A percentile compares a stretch with the other conserved stretches of the same genome.
phyloP scores from a whole-genome alignment of 768 basidiomycete genomes.

The Termitomyces bulborhizus region DNA sequence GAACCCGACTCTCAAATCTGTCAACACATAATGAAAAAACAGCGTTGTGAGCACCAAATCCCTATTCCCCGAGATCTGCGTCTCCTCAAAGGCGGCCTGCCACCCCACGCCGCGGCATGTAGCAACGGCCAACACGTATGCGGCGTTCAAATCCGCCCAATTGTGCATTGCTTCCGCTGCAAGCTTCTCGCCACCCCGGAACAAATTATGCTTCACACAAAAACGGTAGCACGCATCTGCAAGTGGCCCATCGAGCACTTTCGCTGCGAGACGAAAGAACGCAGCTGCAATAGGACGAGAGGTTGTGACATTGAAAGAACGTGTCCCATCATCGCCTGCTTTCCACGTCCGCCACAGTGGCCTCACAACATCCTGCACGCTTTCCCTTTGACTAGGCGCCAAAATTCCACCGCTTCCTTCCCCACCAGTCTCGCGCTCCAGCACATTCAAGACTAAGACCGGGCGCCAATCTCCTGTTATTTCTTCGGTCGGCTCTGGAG shows the following conservation, averaged over 20 bases:
- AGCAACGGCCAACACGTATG: conserved; percentile 26
- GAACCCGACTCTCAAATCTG: conserved; percentile 24
- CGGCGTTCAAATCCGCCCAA: conserved; percentile 24
- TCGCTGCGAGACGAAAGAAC: conserved; percentile 40
- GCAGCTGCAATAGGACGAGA: conserved; percentile 32
- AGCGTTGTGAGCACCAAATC: conserved; percentile 20
- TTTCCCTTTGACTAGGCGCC: conserved; percentile 1
- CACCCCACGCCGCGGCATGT: conserved; percentile 21
- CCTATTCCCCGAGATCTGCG: conserved; percentile 19
- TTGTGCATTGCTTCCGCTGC: background rate
- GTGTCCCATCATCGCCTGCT: conserved; percentile 7
- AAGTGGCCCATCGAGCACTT: conserved; percentile 30
- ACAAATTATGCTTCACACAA: conserved; percentile 22
- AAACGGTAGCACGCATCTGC: conserved; percentile 29
- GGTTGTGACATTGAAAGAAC: conserved; percentile 17
- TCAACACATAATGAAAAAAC: conserved; percentile 16
- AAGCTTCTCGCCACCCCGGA: conserved; percentile 15
- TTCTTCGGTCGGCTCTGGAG: background rate
- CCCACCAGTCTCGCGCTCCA: conserved; percentile 24
- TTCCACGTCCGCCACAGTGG: conserved; percentile 39
- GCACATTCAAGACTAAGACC: conserved; percentile 31
- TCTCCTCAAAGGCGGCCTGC: conserved; percentile 22
- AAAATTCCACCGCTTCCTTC: background rate
- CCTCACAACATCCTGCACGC: conserved; percentile 21
- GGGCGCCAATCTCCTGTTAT: conserved; percentile 30